Evolutionary conservation across 495 filamentous ascomycete species (phyloP), one percentile per base, ranked within the genome.

Genomic region (Antarctomyces pellizariae): DNA sequence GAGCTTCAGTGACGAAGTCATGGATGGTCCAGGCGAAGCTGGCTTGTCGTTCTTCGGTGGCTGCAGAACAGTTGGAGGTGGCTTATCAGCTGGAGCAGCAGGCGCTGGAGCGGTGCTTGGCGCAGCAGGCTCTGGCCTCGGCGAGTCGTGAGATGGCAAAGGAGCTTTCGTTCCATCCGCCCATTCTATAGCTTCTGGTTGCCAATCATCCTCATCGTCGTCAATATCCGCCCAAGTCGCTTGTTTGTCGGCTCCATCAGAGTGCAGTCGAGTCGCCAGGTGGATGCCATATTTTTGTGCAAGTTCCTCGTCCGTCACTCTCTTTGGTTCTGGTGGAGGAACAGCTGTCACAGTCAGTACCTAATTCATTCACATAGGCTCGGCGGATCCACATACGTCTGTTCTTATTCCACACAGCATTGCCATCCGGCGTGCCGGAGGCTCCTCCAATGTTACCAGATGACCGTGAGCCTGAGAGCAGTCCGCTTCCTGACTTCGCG

Each of bases 171-270:
- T 95, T 17, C 83, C 84, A 47, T 99, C 86, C 36, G 74, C 80
- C 86, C 86, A 99, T 36, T 90, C 79, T 33, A 95, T 90, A 4
- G 75, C 72, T 35, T 95, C 83, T 0, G 86, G 89, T 2, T 75
- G 80, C 86, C 86, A 99, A 44, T 95, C 83, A 30, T 95, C 86
- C 44, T 93, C 82, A 36, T 99, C 86, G 32, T 99, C 86, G 32
- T 95, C 86, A 32, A 97, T 93, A 53, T 99, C 86, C 10, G 89
- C 86, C 86, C 86, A 99, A 44, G 80, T 84, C 9, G 80, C 67
- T 28, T 84, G 77, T 33, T 83, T 82, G 9, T 74, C 71, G 8
- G 67, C 65, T 34, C 66, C 64, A 40, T 95, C 83, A 29, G 78
- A 64, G 26, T 82, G 74, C 13, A 99, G 67, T 29, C 86, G 68